phyloP scores from a whole-genome alignment of 2,329 filamentous ascomycete species.

The Xylaria arbuscula region DNA sequence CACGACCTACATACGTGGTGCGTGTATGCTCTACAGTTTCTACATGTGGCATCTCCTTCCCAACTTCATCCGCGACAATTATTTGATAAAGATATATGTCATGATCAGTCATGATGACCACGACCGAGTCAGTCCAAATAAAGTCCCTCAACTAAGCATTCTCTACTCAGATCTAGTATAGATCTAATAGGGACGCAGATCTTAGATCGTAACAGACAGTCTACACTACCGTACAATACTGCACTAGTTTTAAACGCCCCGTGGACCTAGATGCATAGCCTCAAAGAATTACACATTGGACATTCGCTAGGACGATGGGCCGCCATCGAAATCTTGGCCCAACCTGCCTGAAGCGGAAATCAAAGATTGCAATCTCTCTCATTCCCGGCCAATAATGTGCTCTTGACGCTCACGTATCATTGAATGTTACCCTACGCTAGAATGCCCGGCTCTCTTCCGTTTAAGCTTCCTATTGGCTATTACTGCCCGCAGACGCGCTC shows the following conservation, averaged over 20 bases:
- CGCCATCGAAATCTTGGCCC: slow-evolving; percentile 26
- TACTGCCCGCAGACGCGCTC: slow-evolving; percentile 15
- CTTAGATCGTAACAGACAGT: slow-evolving; percentile 9
- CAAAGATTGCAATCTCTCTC: slow-evolving; percentile 21
- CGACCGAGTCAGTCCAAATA: neutral
- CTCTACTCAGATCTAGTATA: neutral
- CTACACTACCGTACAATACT: neutral
- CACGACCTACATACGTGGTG: slow-evolving; percentile 27
- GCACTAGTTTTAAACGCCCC: neutral
- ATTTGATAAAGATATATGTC: neutral
- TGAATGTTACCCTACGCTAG: slow-evolving; percentile 28
- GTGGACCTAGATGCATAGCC: slow-evolving; percentile 19
- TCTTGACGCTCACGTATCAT: slow-evolving; percentile 16
- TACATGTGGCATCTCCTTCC: neutral
- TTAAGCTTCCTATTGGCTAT: slow-evolving; percentile 30
- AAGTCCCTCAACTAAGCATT: neutral
- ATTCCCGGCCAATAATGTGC: slow-evolving; percentile 28
- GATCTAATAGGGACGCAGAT: slow-evolving; percentile 7
- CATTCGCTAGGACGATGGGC: slow-evolving; percentile 23
- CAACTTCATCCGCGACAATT: neutral
- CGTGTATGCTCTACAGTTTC: neutral
- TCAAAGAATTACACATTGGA: slow-evolving; percentile 19
- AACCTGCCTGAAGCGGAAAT: slow-evolving; percentile 38
- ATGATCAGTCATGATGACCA: no score
- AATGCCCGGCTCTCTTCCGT: slow-evolving; percentile 3